These are phyloP conservation scores for Neopestalotiopsis clavispora DNA, from an alignment of 2,329 filamentous ascomycete species.

Conservation along the genomic window DNA sequence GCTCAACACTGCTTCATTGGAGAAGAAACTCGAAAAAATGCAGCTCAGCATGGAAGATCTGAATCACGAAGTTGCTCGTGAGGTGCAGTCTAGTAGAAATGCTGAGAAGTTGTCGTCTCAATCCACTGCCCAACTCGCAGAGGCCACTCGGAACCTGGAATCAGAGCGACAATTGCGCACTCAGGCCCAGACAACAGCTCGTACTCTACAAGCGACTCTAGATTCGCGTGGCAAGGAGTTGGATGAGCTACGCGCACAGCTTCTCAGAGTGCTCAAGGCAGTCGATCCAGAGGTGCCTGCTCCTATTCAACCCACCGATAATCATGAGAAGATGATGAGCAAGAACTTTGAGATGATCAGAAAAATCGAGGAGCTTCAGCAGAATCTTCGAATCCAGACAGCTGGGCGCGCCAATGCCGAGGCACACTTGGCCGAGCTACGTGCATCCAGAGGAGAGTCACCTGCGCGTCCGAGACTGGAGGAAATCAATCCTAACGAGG, in stretches of 20 bases:
- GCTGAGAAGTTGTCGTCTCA: constrained; percentile 88
- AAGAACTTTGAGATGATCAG: constrained; percentile 84
- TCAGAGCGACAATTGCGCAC: constrained; percentile 84
- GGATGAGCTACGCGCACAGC: constrained; percentile 77
- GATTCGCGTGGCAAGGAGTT: constrained; percentile 84
- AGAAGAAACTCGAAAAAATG: constrained; percentile 95
- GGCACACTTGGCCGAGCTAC: constrained; percentile 77
- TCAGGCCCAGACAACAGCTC: constrained; percentile 85
- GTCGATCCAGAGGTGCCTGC: constrained; percentile 78
- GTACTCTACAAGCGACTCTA: constrained; percentile 78
- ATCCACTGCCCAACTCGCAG: constrained; percentile 81
- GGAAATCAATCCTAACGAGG: constrained; percentile 85
- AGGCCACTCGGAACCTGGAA: constrained; percentile 87
- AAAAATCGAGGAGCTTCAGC: constrained; percentile 86
- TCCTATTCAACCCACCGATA: constrained; percentile 62
- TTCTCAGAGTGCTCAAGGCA: constrained; percentile 82
- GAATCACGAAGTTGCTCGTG: constrained; percentile 87
- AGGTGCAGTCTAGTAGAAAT: constrained; percentile 87
- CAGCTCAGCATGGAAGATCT: constrained; percentile 87
- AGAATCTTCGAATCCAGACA: constrained; percentile 82
- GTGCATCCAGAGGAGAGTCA: constrained; percentile 74
- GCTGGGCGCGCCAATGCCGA: constrained; percentile 85
- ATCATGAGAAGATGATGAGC: constrained; percentile 69
- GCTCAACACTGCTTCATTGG: constrained; percentile 78
- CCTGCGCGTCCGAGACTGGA: constrained; percentile 78